phyloP scores from a whole-genome alignment of 2,329 filamentous ascomycete genomes.

The Hymenoscyphus scutula region DNA sequence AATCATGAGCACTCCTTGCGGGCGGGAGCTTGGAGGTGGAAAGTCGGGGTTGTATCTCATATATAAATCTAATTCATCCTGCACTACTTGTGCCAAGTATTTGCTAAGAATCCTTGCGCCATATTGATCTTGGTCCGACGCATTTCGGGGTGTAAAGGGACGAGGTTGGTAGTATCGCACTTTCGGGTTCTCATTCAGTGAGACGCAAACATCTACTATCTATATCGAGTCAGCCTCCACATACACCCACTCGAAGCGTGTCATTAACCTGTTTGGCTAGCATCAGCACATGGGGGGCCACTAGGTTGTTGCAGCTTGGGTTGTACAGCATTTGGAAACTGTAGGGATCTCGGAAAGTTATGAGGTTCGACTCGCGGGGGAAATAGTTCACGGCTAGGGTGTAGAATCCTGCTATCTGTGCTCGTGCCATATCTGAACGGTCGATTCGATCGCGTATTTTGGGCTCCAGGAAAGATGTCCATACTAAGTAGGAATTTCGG shows the following conservation, averaged over 20 bases:
- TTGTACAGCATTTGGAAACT: conserved; percentile 94
- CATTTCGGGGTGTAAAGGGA: conserved; percentile 42
- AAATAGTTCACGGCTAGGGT: conserved; percentile 86
- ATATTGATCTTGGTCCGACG: conserved; percentile 53
- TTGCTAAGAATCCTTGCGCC: conserved; percentile 85
- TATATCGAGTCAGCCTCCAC: conserved; percentile 38
- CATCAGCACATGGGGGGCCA: conserved; percentile 77
- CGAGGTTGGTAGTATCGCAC: conserved; percentile 83
- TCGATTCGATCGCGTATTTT: conserved; percentile 72
- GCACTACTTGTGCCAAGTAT: conserved; percentile 86
- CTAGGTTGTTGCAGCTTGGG: conserved; percentile 80
- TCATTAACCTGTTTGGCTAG: conserved; percentile 77
- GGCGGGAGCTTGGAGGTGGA: conserved; percentile 73
- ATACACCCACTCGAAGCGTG: neutral
- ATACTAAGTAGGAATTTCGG: conserved; percentile 74
- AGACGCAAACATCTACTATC: conserved; percentile 85
- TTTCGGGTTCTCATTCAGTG: conserved; percentile 88
- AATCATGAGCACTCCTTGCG: conserved; percentile 79
- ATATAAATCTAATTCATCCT: conserved; percentile 87
- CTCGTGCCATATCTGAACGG: conserved; percentile 62
- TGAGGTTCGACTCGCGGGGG: conserved; percentile 84
- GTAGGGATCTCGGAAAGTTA: conserved; percentile 92
- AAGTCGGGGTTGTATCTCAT: conserved; percentile 81
- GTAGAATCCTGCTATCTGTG: conserved; percentile 76
- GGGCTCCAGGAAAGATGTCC: conserved; percentile 74